These are phyloP conservation scores for Fusarium sp. DNA, from an alignment of 2,329 filamentous ascomycete genomes.

Conservation along the genomic window DNA sequence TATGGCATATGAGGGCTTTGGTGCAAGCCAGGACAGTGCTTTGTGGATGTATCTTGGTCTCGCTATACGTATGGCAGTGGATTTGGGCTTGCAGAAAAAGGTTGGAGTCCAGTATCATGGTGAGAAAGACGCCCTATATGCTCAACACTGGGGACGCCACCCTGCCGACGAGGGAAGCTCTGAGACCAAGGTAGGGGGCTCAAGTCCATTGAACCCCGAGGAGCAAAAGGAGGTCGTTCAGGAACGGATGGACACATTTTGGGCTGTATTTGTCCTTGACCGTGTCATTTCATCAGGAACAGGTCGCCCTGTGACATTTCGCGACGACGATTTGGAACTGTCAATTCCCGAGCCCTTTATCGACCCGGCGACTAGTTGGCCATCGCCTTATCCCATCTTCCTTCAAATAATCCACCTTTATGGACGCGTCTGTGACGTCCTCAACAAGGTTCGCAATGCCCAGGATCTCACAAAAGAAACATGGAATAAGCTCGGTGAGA, in stretches of 20 bases:
- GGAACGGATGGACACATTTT: slow-evolving; percentile 87
- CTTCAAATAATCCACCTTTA: slow-evolving; percentile 89
- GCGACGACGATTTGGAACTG: slow-evolving; percentile 86
- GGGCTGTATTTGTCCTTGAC: slow-evolving; percentile 90
- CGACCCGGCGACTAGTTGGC: slow-evolving; percentile 72
- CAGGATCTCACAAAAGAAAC: slow-evolving; percentile 81
- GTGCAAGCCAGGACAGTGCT: slow-evolving; percentile 86
- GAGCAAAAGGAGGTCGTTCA: slow-evolving; percentile 77
- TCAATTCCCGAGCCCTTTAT: slow-evolving; percentile 67
- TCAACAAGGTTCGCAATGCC: slow-evolving; percentile 81
- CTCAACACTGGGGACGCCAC: slow-evolving; percentile 56
- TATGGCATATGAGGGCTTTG: slow-evolving; percentile 90
- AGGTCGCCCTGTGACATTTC: slow-evolving; percentile 83
- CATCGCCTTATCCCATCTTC: slow-evolving; percentile 81
- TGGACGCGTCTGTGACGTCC: slow-evolving; percentile 82
- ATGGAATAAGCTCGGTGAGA: slow-evolving; percentile 75
- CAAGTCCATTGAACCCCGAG: slow-evolving; percentile 54
- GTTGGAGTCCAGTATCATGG: slow-evolving; percentile 75
- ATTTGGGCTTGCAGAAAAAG: slow-evolving; percentile 83
- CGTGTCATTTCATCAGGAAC: slow-evolving; percentile 89
- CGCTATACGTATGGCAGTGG: slow-evolving; percentile 83
- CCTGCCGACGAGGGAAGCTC: slow-evolving; percentile 49
- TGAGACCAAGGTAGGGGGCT: slow-evolving; percentile 57
- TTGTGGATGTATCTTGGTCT: slow-evolving; percentile 95
- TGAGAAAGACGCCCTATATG: slow-evolving; percentile 63